Evolutionary conservation across 371 early-diverging fungal genomes (phyloP).

Genomic region (Parasitella parasitica): DNA sequence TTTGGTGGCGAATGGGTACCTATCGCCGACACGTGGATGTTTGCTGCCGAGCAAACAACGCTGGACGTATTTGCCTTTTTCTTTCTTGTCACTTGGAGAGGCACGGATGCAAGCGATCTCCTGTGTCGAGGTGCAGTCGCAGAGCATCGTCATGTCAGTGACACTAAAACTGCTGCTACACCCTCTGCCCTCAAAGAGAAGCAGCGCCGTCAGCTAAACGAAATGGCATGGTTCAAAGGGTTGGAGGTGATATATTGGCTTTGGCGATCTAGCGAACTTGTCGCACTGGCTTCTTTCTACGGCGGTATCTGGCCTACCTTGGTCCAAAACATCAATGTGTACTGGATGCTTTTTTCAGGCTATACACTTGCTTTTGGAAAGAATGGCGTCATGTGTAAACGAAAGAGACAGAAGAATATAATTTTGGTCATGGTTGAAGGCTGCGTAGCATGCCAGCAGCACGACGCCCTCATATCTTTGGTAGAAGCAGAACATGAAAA

Average conservation of each 20-base stretch:
- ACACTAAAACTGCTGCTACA: not conserved
- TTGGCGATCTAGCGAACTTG: slow-evolving; percentile 41
- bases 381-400: slow-evolving; percentile 24
- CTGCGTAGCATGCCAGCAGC: slow-evolving; percentile 16
- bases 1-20: slow-evolving; percentile 73
- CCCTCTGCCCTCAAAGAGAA: not conserved
- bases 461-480: not conserved
- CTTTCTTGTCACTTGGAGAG: slow-evolving; percentile 28
- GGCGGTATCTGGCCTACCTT: slow-evolving; percentile 43
- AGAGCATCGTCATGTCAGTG: not conserved
- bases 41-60: slow-evolving; percentile 45
- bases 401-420: not conserved
- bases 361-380: slow-evolving; percentile 22
- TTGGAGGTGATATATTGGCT: slow-evolving; percentile 38
- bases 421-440: slow-evolving; percentile 4
- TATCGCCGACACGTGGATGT: slow-evolving; percentile 79
- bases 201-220: not conserved
- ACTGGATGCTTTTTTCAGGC: slow-evolving; percentile 38
- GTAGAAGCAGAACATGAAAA: slow-evolving; percentile 1
- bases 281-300: slow-evolving; percentile 39
- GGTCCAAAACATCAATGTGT: slow-evolving; percentile 24
- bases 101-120: slow-evolving; percentile 20
- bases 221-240: slow-evolving; percentile 28
- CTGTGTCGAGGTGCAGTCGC: not conserved
- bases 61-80: slow-evolving; percentile 51